Evolutionary conservation across 1,284 basidiomycete species (phyloP), one percentile per base, ranked within the genome.

Genomic region (Meira nashicola): DNA sequence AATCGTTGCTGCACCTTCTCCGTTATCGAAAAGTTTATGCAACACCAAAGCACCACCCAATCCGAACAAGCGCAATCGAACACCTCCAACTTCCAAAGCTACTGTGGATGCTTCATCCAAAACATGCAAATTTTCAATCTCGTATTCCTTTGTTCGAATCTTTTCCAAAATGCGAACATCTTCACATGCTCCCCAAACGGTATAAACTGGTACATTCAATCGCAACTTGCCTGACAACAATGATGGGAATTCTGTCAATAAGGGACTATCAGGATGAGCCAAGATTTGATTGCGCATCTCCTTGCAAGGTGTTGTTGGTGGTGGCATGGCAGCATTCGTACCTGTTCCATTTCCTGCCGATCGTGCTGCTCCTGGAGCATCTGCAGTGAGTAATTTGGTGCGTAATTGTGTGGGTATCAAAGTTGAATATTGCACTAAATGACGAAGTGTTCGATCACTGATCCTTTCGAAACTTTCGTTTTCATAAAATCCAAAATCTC

Each of bases 401-500:
- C 93, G 87, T 68, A 93, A 88, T 0, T 87, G 83, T 25, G 85
- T 83, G 5, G 90, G 84, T 65, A 99, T 89, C 63, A 97, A 86
- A n/a, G 94, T 92, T 15, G 93, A 96, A 81, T 99, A 98, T 83
- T 91, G 90, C 37, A 95, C 88, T 60, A 97, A 86, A 80, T 98
- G 95, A 71, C 92, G 89, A 19, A 98, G 86, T 44, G 94, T 80
- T 50, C 90, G 86, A 83, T 95, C 92, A 74, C 89, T 90, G 82
- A 97, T 94, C 66, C 90, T 84, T 41, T 89, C 88, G 56, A 95
- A 82, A 78, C 89, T 92, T 62, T 84, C 84, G 19, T 84, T 82
- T 79, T 92, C 91, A 80, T 95, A 95, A 81, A 98, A 96, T 59
- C 95, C 95, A 86, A 98, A 98, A 82, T 99, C 95, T 58, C 95